phyloP scores from a whole-genome alignment of 1,284 basidiomycete genomes.

The Xerocomus minutiporus region DNA sequence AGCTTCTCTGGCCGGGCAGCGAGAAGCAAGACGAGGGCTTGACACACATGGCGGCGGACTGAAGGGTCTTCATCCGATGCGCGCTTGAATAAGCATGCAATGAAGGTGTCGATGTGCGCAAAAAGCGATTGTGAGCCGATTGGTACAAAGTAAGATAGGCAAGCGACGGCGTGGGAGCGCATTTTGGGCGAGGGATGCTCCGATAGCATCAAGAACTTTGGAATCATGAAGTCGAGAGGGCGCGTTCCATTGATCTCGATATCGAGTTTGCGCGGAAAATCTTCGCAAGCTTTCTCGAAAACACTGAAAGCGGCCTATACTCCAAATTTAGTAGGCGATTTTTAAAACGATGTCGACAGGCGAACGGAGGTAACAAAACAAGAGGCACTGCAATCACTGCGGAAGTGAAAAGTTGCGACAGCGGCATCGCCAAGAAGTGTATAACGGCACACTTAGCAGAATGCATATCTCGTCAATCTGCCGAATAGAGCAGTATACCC shows the following conservation, averaged over 20 bases:
- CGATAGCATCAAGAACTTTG: constrained; percentile 86
- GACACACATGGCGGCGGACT: constrained; percentile 93
- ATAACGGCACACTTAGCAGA: constrained; percentile 8
- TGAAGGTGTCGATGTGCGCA: constrained; percentile 89
- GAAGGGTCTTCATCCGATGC: constrained; percentile 92
- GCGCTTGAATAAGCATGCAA: constrained; percentile 89
- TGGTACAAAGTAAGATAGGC: constrained; percentile 90
- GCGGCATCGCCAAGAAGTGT: not conserved
- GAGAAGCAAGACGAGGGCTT: constrained; percentile 90
- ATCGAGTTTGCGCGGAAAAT: constrained; percentile 94
- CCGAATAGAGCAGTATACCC: constrained; percentile 3
- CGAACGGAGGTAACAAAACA: constrained; percentile 5
- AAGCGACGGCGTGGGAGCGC: constrained; percentile 90
- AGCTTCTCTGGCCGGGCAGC: constrained; percentile 93
- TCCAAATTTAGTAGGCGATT: constrained; percentile 21
- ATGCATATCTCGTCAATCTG: constrained; percentile 3
- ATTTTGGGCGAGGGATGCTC: constrained; percentile 84
- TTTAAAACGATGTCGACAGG: not conserved
- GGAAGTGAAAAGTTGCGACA: constrained; percentile 1
- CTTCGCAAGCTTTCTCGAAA: constrained; percentile 94
- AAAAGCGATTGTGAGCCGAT: constrained; percentile 80
- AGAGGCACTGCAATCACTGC: constrained; percentile 1
- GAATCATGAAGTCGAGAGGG: constrained; percentile 91
- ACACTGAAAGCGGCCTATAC: constrained; percentile 88
- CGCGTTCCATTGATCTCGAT: constrained; percentile 84